These are phyloP conservation scores for Isochrysis galbana DNA, from an alignment of 78 protist genomes.

Conservation along the genomic window DNA sequence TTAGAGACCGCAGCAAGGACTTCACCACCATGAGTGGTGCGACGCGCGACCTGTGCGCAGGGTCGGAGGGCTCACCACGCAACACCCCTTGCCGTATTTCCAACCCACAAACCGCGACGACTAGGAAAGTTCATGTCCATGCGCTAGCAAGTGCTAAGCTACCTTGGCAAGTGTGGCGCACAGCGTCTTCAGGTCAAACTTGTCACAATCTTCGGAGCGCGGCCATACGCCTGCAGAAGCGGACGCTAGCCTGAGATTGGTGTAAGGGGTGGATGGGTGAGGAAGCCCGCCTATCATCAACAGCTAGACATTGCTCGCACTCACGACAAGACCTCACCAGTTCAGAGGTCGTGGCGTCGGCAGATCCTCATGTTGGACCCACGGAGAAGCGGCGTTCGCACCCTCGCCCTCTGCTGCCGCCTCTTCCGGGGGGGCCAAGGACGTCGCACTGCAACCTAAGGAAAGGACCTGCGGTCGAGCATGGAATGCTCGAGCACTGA, in stretches of 20 bases:
- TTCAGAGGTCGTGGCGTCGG: neutral
- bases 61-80: too few species aligned
- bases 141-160: too few species aligned
- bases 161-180: neutral
- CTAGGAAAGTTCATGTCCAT: too few species aligned
- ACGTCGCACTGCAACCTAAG: neutral
- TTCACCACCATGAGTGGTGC: neutral
- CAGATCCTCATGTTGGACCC: neutral
- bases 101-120: too few species aligned
- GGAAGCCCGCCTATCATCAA: too few species aligned
- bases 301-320: too few species aligned
- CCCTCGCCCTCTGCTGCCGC: neutral
- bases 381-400: neutral
- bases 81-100: too few species aligned
- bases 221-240: neutral
- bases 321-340: too few species aligned
- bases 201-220: neutral
- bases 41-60: too few species aligned
- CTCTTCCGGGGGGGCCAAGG: neutral
- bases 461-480: neutral
- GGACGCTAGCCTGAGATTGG: neutral
- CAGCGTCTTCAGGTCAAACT: neutral
- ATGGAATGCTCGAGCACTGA: neutral
- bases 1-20: constrained; percentile 1
- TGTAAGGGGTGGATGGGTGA: too few species aligned